phyloP scores from a whole-genome alignment of 2,329 filamentous ascomycete species.

The Pseudocercospora vitis region DNA sequence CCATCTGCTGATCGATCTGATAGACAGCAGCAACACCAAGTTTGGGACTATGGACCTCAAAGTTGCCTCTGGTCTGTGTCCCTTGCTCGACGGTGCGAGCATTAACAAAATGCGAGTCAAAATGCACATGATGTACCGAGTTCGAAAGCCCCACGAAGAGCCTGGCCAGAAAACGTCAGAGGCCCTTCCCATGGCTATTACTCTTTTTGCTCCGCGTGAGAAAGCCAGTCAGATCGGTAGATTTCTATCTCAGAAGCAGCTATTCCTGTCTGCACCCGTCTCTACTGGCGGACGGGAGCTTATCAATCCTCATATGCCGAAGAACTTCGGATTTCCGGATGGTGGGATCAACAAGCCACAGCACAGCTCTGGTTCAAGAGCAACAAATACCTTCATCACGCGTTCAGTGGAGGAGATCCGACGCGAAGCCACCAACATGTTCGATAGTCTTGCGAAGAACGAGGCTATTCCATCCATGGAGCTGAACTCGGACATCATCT shows the following conservation, averaged over 20 bases:
- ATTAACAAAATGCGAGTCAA: constrained; percentile 67
- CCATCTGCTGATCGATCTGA: constrained; percentile 61
- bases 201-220: constrained; percentile 74
- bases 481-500: constrained; percentile 61
- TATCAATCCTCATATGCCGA: constrained; percentile 70
- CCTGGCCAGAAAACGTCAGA: constrained; percentile 63
- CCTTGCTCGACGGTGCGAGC: constrained; percentile 66
- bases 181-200: constrained; percentile 66
- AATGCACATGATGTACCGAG: constrained; percentile 68
- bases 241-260: constrained; percentile 63
- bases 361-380: not conserved
- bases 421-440: constrained; percentile 79
- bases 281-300: constrained; percentile 69
- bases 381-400: constrained; percentile 41
- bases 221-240: constrained; percentile 65
- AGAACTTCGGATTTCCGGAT: constrained; percentile 33
- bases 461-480: constrained; percentile 76
- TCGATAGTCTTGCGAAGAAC: constrained; percentile 75
- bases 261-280: constrained; percentile 66
- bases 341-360: constrained; percentile 14
- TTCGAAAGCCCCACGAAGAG: constrained; percentile 62
- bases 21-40: constrained; percentile 67
- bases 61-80: constrained; percentile 66
- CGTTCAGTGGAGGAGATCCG: constrained; percentile 84
- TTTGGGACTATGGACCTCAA: constrained; percentile 75